These are phyloP conservation scores for Phoma sp. DNA, from an alignment of 2,329 filamentous ascomycete species.

Conservation along the genomic window DNA sequence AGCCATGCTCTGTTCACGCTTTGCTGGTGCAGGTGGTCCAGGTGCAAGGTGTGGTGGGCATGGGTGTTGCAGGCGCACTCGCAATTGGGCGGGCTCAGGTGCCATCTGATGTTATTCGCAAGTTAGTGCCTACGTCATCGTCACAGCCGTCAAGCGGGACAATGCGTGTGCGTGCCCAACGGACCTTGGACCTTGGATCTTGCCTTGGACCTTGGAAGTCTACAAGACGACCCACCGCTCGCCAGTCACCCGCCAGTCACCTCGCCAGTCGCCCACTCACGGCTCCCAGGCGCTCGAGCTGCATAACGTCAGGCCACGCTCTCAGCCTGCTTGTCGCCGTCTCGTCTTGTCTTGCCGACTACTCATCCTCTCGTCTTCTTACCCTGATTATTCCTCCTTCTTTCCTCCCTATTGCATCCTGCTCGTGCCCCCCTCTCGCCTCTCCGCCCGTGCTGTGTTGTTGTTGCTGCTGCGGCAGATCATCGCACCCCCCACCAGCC, in stretches of 20 bases:
- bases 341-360: background rate
- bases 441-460: background rate
- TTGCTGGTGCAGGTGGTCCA: conserved; percentile 4
- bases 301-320: conserved; percentile 33
- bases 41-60: background rate
- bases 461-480: conserved; percentile 11
- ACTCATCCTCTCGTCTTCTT: conserved; percentile 9
- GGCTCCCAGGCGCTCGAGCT: conserved; percentile 26
- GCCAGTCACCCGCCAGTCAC: too few relatives aligned
- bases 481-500: conserved; percentile 15
- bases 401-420: conserved; percentile 3
- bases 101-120: background rate
- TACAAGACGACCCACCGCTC: too few relatives aligned
- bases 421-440: conserved; percentile 3
- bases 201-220: too few relatives aligned
- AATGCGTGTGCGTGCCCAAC: too few relatives aligned
- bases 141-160: too few relatives aligned
- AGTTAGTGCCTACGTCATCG: conserved; percentile 1
- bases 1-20: background rate
- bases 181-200: too few relatives aligned
- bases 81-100: conserved; percentile 1
- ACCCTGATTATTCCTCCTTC: conserved; percentile 4
- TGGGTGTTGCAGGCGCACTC: background rate
- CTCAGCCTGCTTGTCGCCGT: conserved; percentile 6
- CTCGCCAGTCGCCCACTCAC: background rate